These are phyloP conservation scores for Colletotrichum acutatum DNA, from an alignment of 2,329 filamentous ascomycete species.

Conservation along the genomic window DNA sequence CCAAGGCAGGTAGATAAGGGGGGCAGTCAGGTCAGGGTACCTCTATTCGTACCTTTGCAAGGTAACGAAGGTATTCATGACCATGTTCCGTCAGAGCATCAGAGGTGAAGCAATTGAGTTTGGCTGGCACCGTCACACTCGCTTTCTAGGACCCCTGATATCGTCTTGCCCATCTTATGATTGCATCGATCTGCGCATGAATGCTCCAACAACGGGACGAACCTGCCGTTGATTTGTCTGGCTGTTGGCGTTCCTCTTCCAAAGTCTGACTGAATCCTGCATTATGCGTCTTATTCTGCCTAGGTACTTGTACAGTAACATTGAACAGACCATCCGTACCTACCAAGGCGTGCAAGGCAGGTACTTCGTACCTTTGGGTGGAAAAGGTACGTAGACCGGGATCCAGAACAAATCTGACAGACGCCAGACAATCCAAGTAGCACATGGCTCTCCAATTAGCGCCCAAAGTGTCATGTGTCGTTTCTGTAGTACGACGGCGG, in stretches of 20 bases:
- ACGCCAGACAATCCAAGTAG: not conserved
- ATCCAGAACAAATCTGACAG: not conserved
- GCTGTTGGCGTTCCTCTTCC: not conserved
- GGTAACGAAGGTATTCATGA: not conserved
- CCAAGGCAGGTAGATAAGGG: slow-evolving; percentile 1
- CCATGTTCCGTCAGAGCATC: not conserved
- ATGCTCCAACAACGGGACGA: not conserved
- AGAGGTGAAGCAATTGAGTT: not conserved
- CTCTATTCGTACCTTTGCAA: not conserved
- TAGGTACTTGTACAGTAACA: not conserved
- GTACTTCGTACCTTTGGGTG: not conserved
- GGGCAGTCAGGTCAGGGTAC: not conserved
- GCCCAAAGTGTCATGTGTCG: not conserved
- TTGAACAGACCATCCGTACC: not conserved
- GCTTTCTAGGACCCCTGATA: not conserved
- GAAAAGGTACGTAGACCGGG: not conserved
- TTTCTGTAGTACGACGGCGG: not conserved
- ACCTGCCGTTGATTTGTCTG: not conserved
- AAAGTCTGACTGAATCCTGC: not conserved
- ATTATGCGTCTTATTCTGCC: not conserved
- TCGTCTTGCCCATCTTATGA: not conserved
- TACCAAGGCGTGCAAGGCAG: too few relatives aligned
- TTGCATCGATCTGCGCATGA: not conserved
- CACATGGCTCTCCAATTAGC: slow-evolving; percentile 6
- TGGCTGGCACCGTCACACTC: not conserved